Percentiles rank a stretch among this genome's conserved stretches.
These are phyloP conservation scores for Sporisorium iseilematis-ciliati DNA, from an alignment of 1,284 basidiomycete species.

Conservation along the genomic window DNA sequence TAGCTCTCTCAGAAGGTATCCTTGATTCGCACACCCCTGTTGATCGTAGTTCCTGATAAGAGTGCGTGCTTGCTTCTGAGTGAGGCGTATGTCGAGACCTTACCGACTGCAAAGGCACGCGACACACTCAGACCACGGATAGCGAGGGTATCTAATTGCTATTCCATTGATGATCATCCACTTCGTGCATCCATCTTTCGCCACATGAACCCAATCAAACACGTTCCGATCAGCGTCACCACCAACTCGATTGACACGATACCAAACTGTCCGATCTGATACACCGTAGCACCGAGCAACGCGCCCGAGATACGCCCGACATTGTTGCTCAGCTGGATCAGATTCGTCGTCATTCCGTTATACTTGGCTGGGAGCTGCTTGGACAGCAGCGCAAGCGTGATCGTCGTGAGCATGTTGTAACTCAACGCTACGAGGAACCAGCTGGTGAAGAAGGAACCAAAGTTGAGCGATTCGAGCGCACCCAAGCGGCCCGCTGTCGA, in stretches of 20 bases:
- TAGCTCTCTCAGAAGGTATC: neutral
- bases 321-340: conserved; percentile 56
- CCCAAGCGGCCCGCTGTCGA: conserved; percentile 26
- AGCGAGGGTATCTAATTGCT: neutral
- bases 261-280: conserved; percentile 50
- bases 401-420: conserved; percentile 51
- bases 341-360: conserved; percentile 42
- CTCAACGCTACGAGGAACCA: conserved; percentile 48
- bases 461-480: conserved; percentile 29
- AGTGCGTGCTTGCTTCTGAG: neutral
- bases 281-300: conserved; percentile 48
- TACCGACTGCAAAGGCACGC: neutral
- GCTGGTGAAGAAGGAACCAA: conserved; percentile 50
- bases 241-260: conserved; percentile 48
- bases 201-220: conserved; percentile 48
- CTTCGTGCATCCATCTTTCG: conserved; percentile 44
- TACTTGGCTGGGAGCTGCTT: conserved; percentile 54
- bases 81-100: neutral
- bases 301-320: conserved; percentile 43
- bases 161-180: conserved; percentile 17
- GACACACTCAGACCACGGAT: neutral
- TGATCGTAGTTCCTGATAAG: neutral
- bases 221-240: conserved; percentile 45
- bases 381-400: conserved; percentile 46
- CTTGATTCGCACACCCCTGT: neutral